Percentiles rank a stretch among this genome's conserved stretches.
Evolutionary conservation across 2,329 filamentous ascomycete genomes (phyloP).

Genomic region (Aspergillus candidus): DNA sequence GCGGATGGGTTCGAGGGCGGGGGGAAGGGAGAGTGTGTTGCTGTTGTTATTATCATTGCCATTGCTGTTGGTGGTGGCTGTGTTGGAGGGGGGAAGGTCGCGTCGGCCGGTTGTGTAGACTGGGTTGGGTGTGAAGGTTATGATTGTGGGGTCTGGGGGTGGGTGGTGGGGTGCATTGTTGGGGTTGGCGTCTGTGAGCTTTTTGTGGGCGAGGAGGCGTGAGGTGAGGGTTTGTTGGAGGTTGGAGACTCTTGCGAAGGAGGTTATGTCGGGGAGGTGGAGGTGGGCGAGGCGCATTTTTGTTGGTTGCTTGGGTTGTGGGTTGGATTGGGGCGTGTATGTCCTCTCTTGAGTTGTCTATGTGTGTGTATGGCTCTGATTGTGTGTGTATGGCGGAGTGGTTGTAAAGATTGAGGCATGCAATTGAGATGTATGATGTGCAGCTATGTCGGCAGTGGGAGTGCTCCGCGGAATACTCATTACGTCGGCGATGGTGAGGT

Average conservation of each 20-base stretch:
- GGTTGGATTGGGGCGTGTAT: not conserved
- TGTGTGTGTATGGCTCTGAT: not conserved
- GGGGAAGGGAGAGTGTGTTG: constrained; percentile 32
- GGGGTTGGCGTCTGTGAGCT: constrained; percentile 26
- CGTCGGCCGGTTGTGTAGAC: constrained; percentile 89
- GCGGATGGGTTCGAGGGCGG: constrained; percentile 33
- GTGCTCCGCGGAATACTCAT: not conserved
- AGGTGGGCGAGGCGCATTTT: constrained; percentile 55
- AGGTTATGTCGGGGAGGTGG: constrained; percentile 49
- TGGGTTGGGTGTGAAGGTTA: constrained; percentile 76
- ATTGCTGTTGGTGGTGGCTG: constrained; percentile 12
- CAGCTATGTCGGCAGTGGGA: too few relatives aligned
- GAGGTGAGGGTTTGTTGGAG: constrained; percentile 54
- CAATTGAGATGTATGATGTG: too few relatives aligned
- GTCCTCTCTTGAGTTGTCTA: too few relatives aligned
- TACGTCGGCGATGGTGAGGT: too few relatives aligned
- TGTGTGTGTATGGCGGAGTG: too few relatives aligned
- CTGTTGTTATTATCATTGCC: constrained; percentile 22
- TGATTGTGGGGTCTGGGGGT: constrained; percentile 60
- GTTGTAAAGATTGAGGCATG: too few relatives aligned
- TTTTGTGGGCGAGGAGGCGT: constrained; percentile 57
- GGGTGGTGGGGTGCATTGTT: constrained; percentile 17
- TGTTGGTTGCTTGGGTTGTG: constrained; percentile 3
- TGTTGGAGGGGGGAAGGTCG: constrained; percentile 49
- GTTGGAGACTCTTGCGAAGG: constrained; percentile 50